These are phyloP conservation scores for Phytophthora idaei DNA, from an alignment of 352 stramenopile genomes.

Conservation along the genomic window DNA sequence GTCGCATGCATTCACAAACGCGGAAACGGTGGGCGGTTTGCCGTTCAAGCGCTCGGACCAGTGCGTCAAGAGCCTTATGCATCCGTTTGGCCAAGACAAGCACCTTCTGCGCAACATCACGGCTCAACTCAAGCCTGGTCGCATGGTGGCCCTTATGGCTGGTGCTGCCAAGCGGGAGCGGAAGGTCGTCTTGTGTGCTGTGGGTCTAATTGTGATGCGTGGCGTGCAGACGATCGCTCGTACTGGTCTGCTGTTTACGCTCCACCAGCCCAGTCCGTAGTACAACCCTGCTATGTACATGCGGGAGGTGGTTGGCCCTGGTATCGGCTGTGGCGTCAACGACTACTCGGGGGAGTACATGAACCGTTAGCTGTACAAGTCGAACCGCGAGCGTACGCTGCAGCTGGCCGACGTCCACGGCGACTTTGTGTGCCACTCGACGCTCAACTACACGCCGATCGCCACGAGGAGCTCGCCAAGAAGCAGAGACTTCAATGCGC, in stretches of 20 bases:
- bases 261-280: constrained; percentile 56
- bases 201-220: constrained; percentile 88
- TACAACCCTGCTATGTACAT: constrained; percentile 23
- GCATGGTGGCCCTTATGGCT: constrained; percentile 80
- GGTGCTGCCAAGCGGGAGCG: constrained; percentile 45
- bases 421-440: constrained; percentile 56
- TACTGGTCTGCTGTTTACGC: constrained; percentile 82
- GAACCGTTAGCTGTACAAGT: constrained; percentile 14
- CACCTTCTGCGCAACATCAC: constrained; percentile 50
- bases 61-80: constrained; percentile 50
- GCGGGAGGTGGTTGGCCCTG: constrained; percentile 10
- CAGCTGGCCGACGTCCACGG: constrained; percentile 38
- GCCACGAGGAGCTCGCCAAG: constrained; percentile 35
- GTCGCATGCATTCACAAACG: too few species aligned
- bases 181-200: constrained; percentile 1
- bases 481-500: constrained; percentile 86
- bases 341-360: constrained; percentile 21
- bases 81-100: constrained; percentile 53
- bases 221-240: constrained; percentile 82
- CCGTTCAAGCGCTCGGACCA: constrained; percentile 48
- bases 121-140: constrained; percentile 56
- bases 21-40: constrained; percentile 17
- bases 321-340: constrained; percentile 1
- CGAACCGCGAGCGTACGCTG: constrained; percentile 26
- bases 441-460: constrained; percentile 50